Conservation (phyloP, 2,329 filamentous ascomycete genomes). For the Cladosporium cucumerinum region DNA sequence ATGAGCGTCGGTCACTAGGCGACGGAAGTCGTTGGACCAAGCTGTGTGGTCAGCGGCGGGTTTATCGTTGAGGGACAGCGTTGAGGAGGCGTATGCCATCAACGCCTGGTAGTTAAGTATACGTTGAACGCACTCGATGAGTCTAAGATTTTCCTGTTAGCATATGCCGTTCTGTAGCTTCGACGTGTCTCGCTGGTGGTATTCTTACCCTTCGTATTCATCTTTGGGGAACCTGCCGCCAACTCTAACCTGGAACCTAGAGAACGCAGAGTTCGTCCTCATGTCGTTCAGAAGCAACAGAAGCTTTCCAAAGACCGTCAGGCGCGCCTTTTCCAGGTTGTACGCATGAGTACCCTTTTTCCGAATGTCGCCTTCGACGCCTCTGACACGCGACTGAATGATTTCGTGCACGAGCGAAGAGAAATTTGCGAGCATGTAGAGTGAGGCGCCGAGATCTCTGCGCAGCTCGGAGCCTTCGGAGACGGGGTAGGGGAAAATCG, state of each 20-base stretch:
- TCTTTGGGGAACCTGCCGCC: conserved; percentile 67
- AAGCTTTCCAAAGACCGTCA: conserved; percentile 65
- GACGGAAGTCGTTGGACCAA: conserved; percentile 62
- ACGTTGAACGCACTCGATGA: conserved; percentile 58
- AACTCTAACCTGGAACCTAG: conserved; percentile 66
- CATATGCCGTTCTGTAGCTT: not conserved
- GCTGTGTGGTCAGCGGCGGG: conserved; percentile 41
- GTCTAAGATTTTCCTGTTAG: conserved; percentile 34
- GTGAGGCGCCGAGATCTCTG: conserved; percentile 63
- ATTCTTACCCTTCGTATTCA: conserved; percentile 52
- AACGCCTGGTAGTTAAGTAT: conserved; percentile 66
- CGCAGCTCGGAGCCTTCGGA: conserved; percentile 68
- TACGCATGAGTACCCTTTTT: conserved; percentile 52
- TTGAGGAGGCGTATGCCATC: conserved; percentile 60
- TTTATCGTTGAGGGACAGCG: conserved; percentile 39
- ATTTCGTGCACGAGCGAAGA: conserved; percentile 69
- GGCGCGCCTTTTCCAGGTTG: conserved; percentile 55
- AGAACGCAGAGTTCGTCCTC: conserved; percentile 61
- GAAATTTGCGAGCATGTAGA: conserved; percentile 72
- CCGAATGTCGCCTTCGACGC: conserved; percentile 52
- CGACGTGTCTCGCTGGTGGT: not conserved
- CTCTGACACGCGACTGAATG: conserved; percentile 57
- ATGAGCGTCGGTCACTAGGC: conserved; percentile 54
- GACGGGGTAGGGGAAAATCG: conserved; percentile 69
- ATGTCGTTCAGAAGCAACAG: conserved; percentile 63